Evolutionary conservation across 2,329 filamentous ascomycete species (phyloP).

Genomic region (Elsinoe perseae): DNA sequence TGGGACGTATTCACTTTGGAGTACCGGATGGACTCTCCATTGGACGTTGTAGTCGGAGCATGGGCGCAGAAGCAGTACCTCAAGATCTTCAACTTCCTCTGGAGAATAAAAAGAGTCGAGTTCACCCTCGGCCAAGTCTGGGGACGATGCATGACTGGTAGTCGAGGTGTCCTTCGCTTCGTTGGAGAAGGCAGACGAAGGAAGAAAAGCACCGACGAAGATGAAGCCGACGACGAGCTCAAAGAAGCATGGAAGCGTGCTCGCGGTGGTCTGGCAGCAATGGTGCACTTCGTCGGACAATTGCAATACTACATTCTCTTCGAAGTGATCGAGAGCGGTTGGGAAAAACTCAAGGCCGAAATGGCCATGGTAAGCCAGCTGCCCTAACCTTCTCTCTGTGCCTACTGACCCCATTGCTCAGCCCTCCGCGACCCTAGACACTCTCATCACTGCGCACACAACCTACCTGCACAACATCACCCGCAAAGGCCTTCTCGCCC

Average conservation of each 20-base stretch:
- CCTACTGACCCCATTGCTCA: constrained; percentile 16
- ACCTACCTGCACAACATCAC: constrained; percentile 90
- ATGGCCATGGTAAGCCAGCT: constrained; percentile 51
- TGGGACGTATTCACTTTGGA: constrained; percentile 99
- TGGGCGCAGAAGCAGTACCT: constrained; percentile 95
- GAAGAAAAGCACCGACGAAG: not conserved
- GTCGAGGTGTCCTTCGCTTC: constrained; percentile 78
- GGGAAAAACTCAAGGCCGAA: constrained; percentile 78
- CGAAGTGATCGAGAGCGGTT: constrained; percentile 94
- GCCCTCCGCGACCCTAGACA: constrained; percentile 85
- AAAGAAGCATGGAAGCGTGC: constrained; percentile 74
- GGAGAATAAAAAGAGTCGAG: constrained; percentile 95
- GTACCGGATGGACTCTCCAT: constrained; percentile 94
- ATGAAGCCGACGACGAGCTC: constrained; percentile 45
- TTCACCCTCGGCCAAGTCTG: constrained; percentile 86
- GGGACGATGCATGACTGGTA: constrained; percentile 92
- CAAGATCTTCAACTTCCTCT: constrained; percentile 98
- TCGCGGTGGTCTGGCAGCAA: constrained; percentile 82
- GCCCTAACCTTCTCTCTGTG: not conserved
- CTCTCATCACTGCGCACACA: constrained; percentile 85
- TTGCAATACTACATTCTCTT: constrained; percentile 98
- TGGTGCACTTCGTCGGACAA: constrained; percentile 97
- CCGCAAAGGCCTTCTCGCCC: constrained; percentile 75
- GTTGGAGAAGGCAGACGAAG: constrained; percentile 47
- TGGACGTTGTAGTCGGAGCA: constrained; percentile 93